Percentiles rank a stretch among this genome's conserved stretches.
Evolutionary conservation across 2,329 filamentous ascomycete genomes (phyloP).

Genomic region (Colletotrichum sp.): DNA sequence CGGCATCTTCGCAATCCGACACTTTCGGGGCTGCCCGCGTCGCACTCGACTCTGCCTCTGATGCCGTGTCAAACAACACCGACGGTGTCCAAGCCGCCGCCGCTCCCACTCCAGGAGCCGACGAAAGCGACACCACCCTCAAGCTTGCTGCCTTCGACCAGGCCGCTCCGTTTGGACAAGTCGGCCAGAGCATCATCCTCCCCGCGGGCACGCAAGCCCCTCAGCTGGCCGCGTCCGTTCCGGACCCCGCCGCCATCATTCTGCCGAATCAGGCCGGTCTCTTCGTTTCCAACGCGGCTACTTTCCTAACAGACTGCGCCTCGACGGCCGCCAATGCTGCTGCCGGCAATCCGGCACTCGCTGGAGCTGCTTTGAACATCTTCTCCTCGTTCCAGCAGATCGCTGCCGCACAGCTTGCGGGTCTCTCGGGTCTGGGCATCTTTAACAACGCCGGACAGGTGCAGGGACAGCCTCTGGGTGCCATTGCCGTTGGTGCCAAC

Average conservation of each 20-base stretch:
- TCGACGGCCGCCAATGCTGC: slow-evolving; percentile 25
- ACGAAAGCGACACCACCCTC: neutral
- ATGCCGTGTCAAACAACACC: slow-evolving; percentile 7
- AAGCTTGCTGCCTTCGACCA: slow-evolving; percentile 31
- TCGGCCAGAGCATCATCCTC: slow-evolving; percentile 38
- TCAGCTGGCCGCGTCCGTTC: slow-evolving; percentile 34
- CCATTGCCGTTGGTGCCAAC: slow-evolving; percentile 6
- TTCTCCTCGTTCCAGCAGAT: slow-evolving; percentile 34
- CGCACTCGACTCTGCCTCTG: neutral
- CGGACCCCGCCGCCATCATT: slow-evolving; percentile 43
- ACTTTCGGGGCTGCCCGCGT: slow-evolving; percentile 18
- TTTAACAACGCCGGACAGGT: neutral
- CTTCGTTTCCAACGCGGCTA: slow-evolving; percentile 37
- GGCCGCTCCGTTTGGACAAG: slow-evolving; percentile 35
- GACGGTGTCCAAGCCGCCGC: slow-evolving; percentile 21
- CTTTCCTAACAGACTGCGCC: slow-evolving; percentile 37
- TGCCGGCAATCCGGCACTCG: slow-evolving; percentile 14
- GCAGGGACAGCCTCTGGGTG: neutral
- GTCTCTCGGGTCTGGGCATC: slow-evolving; percentile 22
- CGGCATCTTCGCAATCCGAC: slow-evolving; percentile 27
- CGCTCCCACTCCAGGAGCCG: slow-evolving; percentile 17
- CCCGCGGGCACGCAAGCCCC: slow-evolving; percentile 35
- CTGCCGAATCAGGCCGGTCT: slow-evolving; percentile 34
- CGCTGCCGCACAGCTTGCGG: slow-evolving; percentile 28
- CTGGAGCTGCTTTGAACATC: slow-evolving; percentile 11